These are phyloP conservation scores for Phytophthora pistaciae DNA, from an alignment of 352 stramenopile species.

Conservation along the genomic window DNA sequence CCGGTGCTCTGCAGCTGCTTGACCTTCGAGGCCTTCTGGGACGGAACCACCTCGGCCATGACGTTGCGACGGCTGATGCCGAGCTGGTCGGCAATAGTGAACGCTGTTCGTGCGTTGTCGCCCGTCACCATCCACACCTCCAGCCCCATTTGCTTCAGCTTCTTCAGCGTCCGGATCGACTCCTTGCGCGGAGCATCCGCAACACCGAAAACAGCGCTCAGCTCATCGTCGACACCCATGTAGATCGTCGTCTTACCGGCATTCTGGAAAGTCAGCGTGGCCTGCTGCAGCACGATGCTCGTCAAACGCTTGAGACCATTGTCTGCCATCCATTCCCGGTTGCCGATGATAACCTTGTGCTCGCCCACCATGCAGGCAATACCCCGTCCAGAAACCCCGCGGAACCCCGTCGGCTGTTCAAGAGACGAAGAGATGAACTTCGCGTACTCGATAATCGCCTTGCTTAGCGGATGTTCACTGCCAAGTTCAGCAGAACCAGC, in stretches of 20 bases:
- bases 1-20: slow-evolving; percentile 92
- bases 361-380: slow-evolving; percentile 81
- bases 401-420: slow-evolving; percentile 82
- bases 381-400: slow-evolving; percentile 89
- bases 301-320: slow-evolving; percentile 75
- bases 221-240: slow-evolving; percentile 89
- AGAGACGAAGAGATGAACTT: slow-evolving; percentile 84
- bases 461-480: slow-evolving; percentile 96
- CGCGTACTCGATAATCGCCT: slow-evolving; percentile 93
- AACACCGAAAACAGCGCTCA: slow-evolving; percentile 86
- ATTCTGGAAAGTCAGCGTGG: slow-evolving; percentile 84
- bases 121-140: slow-evolving; percentile 99
- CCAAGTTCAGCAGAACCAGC: slow-evolving; percentile 93
- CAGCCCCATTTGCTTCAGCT: slow-evolving; percentile 92
- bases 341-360: slow-evolving; percentile 92
- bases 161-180: slow-evolving; percentile 90
- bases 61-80: slow-evolving; percentile 94
- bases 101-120: slow-evolving; percentile 96
- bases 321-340: slow-evolving; percentile 91
- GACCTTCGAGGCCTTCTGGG: slow-evolving; percentile 95
- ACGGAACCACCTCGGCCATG: slow-evolving; percentile 97
- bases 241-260: slow-evolving; percentile 96
- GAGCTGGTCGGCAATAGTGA: slow-evolving; percentile 93
- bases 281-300: slow-evolving; percentile 80
- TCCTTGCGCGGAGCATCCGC: slow-evolving; percentile 92